Base-by-base conservation (phyloP, 1,139 yeast species). In the Spencermartinsiella ligniputridi region DNA sequence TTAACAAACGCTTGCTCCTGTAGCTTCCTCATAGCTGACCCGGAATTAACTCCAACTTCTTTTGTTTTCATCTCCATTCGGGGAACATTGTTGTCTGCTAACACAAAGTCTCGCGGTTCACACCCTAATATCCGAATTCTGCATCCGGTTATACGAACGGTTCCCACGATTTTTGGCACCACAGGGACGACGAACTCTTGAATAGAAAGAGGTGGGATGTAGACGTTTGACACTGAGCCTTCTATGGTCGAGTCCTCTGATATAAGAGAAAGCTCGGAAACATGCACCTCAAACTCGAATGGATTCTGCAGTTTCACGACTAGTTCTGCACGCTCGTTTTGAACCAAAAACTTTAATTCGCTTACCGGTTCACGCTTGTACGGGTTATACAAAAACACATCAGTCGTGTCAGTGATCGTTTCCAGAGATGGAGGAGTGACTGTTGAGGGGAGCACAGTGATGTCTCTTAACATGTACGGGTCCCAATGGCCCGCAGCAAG, bases 271-370 rank as follows among this genome's bases (percentile, higher is more conserved):
- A 87, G 61, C 39, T 78, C 79, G 27, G 70, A 69, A 3, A 92
- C 67, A 37, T 79, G 83, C 9, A 90, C 65, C 40, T 83, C 88
- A 62, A 87, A 88, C 9, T 79, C 76, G 64, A 80, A 88, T 2
- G 96, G 96, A 58, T 92, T 92, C 56, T 85, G 92, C 8, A 92
- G 57, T 2, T 72, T 69, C 1, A 87, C 68, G 16, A 70, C 63
- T 24, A 83, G 56, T 39, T 59, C 64, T 2, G 51, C 52, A 17
- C 57, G 46, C 40, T 59, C 64, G 25, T 54, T 52, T 40, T 58
- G 57, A 1, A 61, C 63, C 40, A 61, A 39, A 2, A 49, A 45
- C 17, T 38, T 36, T 8, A 20, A 24, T 2, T 41, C 45, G 1
- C 37, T 34, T 13, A 39, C 37, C 15, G 37, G 33, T 17, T 39